Base-by-base conservation (phyloP, 148 eudicot species). In the Rhododendron griersonianum region DNA sequence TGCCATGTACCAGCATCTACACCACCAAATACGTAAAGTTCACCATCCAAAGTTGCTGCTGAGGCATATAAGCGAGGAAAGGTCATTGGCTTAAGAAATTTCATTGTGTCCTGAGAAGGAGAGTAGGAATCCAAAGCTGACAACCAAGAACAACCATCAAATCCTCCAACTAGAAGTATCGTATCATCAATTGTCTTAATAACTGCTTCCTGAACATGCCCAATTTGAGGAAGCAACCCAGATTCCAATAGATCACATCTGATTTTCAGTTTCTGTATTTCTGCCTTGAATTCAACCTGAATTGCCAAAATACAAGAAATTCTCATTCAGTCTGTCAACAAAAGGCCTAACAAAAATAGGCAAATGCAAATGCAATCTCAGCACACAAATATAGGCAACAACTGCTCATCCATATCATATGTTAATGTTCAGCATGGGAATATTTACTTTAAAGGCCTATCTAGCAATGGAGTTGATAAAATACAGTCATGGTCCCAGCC, bases 11-110 rank as follows among this genome's bases (percentile, higher is more conserved):
- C 75, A 84, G 88, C 90, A 88, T 87, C 86, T 45, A 82, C 86
- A 87, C 98, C 98, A 67, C 98, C 98, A 89, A 96, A 77, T 83
- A 92, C 81, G 84, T 86, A 94, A 30, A 96, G 85, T 81, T 88
- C 89, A 85, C 83, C 91, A 80, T 92, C 84, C 39, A 87, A 86
- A 82, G 83, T 90, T 79, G 92, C 92, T 44, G 91, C 88, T 25
- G 98, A 87, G 44, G 93, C 81, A 86, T 90, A 89, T 84, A 92
- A 78, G 48, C 93, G 91, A 10, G 85, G 50, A 89, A 86, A 89
- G 45, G 79, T 87, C 98, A 94, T 93, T 25, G 91, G 91, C 41
- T 76, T 83, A 83, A 92, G 91, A 35, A 91, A 75, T 84, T 53
- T 81, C 71, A 90, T 82, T n/a, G 37, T 78, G 80, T 93, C 96